Base-by-base conservation (phyloP, 345 rosid species). In the Populus euphratica region DNA sequence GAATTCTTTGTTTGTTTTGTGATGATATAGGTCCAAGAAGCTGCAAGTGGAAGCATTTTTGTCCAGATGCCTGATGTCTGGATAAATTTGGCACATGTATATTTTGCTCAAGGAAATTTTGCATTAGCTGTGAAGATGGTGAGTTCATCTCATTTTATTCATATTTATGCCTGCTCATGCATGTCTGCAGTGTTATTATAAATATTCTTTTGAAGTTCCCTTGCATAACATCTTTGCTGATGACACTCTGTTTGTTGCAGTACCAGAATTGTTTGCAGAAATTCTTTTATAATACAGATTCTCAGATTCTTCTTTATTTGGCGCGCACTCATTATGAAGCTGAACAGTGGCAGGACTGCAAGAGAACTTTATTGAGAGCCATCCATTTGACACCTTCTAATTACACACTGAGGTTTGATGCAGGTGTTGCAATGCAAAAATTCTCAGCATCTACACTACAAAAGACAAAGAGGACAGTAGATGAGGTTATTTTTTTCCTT, bases 281-380 rank as follows among this genome's bases (percentile, higher is more conserved):
- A 87, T 96, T 93, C 83, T 91, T 86, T 79, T 64, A 87, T 81
- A 91, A 90, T 83, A 96, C 98, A 59, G 98, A 96, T 83, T 90
- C 92, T 72, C 98, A 93, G 81, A 89, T 91, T 84, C 96, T 90
- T 86, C 96, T 96, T 64, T 93, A 96, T 86, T 73, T 96, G 75
- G 99, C 99, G 49, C 94, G 98, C 73, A 96, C 96, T 59, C 92
- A 93, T 86, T 93, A 93, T 86, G 99, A 96, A 90, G 99, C 99
- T 81, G 99, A 96, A 85, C 96, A 96, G 78, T 96, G 99, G 99
- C 99, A 93, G 89, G 99, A 96, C 72, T 96, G 99, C 97, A 96
- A 93, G 88, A 96, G 89, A 88, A 88, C 96, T 71, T 82, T 96
- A 59, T 81, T 92, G 74, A 91, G 96, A 87, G 98, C 97, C 75